A percentile compares a stretch with the other conserved stretches of the same genome.
phyloP scores from a whole-genome alignment of 2,329 filamentous ascomycete genomes.

The Fusarium hainanense region DNA sequence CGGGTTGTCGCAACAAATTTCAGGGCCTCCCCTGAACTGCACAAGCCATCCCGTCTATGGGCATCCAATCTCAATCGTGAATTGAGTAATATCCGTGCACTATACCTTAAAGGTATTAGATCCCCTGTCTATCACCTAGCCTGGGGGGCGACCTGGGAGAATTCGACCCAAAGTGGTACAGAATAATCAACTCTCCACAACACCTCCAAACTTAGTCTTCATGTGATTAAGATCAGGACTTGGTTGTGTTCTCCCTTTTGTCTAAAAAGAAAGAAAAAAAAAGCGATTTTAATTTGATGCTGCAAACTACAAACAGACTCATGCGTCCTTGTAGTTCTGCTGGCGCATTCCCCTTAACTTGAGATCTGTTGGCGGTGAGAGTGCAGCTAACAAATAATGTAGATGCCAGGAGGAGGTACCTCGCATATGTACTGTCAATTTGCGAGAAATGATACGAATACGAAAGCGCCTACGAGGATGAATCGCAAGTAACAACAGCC shows the following conservation, averaged over 20 bases:
- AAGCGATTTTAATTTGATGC: slow-evolving; percentile 6
- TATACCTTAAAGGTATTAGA: slow-evolving; percentile 35
- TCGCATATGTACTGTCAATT: slow-evolving; percentile 16
- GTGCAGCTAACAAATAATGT: slow-evolving; percentile 20
- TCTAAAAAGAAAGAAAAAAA: background rate
- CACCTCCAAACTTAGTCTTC: slow-evolving; percentile 1
- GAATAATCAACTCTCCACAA: slow-evolving; percentile 15
- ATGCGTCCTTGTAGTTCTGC: slow-evolving; percentile 11
- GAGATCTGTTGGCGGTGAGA: slow-evolving; percentile 37
- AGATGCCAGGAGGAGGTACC: slow-evolving; percentile 16
- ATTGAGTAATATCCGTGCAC: slow-evolving; percentile 39
- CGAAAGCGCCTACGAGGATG: slow-evolving; percentile 45
- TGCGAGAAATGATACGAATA: slow-evolving; percentile 47
- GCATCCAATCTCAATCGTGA: slow-evolving; percentile 45
- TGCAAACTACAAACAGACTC: background rate
- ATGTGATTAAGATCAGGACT: slow-evolving; percentile 13
- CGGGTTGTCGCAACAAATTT: slow-evolving; percentile 46
- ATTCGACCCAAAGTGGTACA: slow-evolving; percentile 11
- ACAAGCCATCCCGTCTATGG: slow-evolving; percentile 34
- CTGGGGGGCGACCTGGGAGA: slow-evolving; percentile 16
- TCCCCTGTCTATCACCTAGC: slow-evolving; percentile 30
- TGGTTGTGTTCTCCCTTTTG: background rate
- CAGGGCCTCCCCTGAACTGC: slow-evolving; percentile 47
- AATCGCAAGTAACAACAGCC: background rate
- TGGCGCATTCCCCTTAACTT: slow-evolving; percentile 5